Base-by-base conservation (phyloP, 2,329 filamentous ascomycete genomes). In the Raffaelea albimanens region DNA sequence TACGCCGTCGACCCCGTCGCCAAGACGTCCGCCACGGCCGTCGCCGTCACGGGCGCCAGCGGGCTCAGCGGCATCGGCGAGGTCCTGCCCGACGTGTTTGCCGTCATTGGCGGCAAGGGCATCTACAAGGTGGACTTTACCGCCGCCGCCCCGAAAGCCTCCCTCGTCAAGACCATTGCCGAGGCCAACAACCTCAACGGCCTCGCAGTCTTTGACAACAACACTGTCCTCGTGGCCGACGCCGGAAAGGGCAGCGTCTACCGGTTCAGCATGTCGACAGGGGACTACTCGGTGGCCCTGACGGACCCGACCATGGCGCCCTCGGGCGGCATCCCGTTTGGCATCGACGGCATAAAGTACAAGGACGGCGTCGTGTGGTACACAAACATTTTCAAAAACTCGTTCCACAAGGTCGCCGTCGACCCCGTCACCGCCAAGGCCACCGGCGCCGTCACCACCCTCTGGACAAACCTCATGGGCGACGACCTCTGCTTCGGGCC, bases 371-470 rank as follows among this genome's bases (percentile, higher is more conserved):
- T 51, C 11, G 52, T 63, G 7, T 63, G 59, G 58, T 64, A 61
- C 56, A 64, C 60, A 39, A 63, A 63, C 52, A 62, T 63, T 47
- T 62, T 62, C 54, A 57, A 57, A 52, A 63, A 64, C 54, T 59
- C 55, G 41, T 61, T 64, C 55, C 58, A 63, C 57, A 60, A 58
- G 51, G 47, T 63, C 10, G 29, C 57, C 10, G 55, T 63, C 29
- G 59, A 63, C 42, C 44, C 56, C 4, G 52, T 40, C 11, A 56
- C 57, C 3, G 60, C 53, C 22, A 58, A 59, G 50, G 52, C 58
- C 0, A 56, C 54, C 1, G 59, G 59, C 3, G 29, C 53, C 3
- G 56, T 58, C 13, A 48, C 49, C 1, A 59, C 59, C 31, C 55
- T 62, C 40, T 62, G 59, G 59, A 60, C 57, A 3, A 59, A 61